Evolutionary conservation across 345 rosid species (phyloP).

Genomic region (Aquilaria sinensis): DNA sequence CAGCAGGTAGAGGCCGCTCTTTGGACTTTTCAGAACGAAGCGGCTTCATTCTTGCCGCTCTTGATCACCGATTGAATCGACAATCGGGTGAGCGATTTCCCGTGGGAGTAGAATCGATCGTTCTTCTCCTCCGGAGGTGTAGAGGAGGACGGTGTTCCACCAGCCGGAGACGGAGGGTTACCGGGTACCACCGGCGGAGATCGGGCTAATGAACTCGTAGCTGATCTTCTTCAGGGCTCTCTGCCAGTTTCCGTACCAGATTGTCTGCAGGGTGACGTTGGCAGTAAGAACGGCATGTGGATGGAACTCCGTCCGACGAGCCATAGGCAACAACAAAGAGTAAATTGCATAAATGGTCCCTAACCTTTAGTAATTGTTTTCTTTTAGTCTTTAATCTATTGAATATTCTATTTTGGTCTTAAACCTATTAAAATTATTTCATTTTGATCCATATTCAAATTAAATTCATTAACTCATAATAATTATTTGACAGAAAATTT

Average conservation of each 20-base stretch:
- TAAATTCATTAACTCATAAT: too few relatives aligned
- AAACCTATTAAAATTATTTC: too few relatives aligned
- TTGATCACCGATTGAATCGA: conserved; percentile 82
- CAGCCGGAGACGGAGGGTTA: conserved; percentile 82
- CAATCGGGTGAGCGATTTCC: conserved; percentile 69
- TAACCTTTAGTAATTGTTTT: too few relatives aligned
- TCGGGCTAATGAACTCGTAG: conserved; percentile 75
- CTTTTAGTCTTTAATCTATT: too few relatives aligned
- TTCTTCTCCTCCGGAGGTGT: conserved; percentile 79
- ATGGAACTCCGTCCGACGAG: conserved; percentile 90
- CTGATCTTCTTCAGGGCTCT: conserved; percentile 70
- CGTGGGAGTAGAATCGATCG: conserved; percentile 92
- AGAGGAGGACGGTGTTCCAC: conserved; percentile 88
- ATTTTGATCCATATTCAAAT: too few relatives aligned
- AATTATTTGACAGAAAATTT: too few relatives aligned
- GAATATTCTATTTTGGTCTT: too few relatives aligned
- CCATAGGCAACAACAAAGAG: conserved; percentile 37
- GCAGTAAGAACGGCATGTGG: conserved; percentile 88
- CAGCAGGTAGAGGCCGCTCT: conserved; percentile 68
- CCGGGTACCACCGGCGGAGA: conserved; percentile 49
- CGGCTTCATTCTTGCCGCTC: conserved; percentile 62
- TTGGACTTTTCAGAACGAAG: conserved; percentile 55
- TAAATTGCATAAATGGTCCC: too few relatives aligned
- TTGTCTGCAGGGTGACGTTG: conserved; percentile 76
- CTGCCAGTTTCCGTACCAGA: conserved; percentile 92